phyloP scores from a whole-genome alignment of 805 yeast species.

The Ogataea ganodermae region DNA sequence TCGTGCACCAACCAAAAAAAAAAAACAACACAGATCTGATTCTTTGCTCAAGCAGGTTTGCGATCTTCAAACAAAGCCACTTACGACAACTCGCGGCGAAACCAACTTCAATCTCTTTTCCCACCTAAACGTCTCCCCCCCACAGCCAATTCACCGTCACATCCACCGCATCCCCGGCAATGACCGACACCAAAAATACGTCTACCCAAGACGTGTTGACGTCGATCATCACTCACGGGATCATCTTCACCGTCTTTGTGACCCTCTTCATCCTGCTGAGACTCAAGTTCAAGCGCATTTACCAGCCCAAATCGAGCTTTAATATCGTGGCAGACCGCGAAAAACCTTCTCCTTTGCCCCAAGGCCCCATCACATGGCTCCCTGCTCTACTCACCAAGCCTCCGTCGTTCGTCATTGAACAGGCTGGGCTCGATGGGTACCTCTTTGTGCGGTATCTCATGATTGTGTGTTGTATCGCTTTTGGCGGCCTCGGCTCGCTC shows the following conservation, averaged over 20 bases:
- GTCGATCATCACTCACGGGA: conserved; percentile 67
- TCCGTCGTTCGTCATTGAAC: conserved; percentile 74
- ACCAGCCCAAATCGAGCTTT: conserved; percentile 76
- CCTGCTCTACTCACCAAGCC: conserved; percentile 61
- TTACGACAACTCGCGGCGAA: too few species aligned
- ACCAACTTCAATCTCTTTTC: too few species aligned
- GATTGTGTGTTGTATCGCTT: conserved; percentile 52
- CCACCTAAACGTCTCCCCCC: too few species aligned
- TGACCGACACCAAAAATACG: conserved; percentile 39
- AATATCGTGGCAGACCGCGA: conserved; percentile 59
- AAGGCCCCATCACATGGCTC: conserved; percentile 73
- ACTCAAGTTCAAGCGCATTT: conserved; percentile 67
- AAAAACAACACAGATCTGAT: neutral
- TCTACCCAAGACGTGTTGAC: conserved; percentile 79
- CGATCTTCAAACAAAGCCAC: neutral
- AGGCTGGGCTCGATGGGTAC: conserved; percentile 94
- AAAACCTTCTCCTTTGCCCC: conserved; percentile 73
- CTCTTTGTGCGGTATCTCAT: conserved; percentile 80
- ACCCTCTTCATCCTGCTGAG: conserved; percentile 65
- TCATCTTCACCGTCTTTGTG: conserved; percentile 63
- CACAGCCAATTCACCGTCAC: neutral
- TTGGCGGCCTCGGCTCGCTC: conserved; percentile 58
- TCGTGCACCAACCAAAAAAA: neutral
- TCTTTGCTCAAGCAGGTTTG: neutral
- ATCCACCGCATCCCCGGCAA: conserved; percentile 7